Base-by-base conservation (phyloP, 106 monocot species). In the Dioscorea dumetorum region DNA sequence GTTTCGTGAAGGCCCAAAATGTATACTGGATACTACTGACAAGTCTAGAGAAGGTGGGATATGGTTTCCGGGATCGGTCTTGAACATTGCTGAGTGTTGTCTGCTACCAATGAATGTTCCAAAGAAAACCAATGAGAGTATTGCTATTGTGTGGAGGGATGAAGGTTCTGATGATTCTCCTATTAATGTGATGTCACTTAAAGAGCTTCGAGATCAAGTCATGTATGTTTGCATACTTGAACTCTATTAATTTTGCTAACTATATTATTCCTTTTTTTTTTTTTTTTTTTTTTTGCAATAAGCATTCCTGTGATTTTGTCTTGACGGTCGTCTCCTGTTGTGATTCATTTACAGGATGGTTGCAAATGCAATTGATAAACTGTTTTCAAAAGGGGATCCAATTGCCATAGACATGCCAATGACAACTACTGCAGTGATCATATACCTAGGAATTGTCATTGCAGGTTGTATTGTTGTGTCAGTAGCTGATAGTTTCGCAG, bases 361-460 rank as follows among this genome's bases (percentile, higher is more conserved):
- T 16, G 85, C 95, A 60, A 80, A 80, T 84, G 88, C 86, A 58
- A 70, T 95, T 56, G 95, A 91, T 79, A 76, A 71, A 57, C 71
- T 70, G 28, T 95, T 95, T 73, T 67, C 68, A 21, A 91, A 86
- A 64, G 95, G 86, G 68, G 95, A 95, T 80, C 75, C 78, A 64
- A 88, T 95, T 78, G 95, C 95, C 22, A 95, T 95, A 68, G 85
- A 88, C 72, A 95, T 95, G 95, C 95, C 95, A 64, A 95, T 95
- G 95, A 91, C 91, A 48, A 68, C 67, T 23, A 88, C 85, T 49
- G 95, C 95, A 33, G 91, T 95, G 63, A 80, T 88, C 70, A 91
- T 95, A 77, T 95, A 95, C 67, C 74, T 95, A 5, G 95, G 88
- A 24, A 86, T 88, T 61, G 80, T 95, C 60, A 74, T 95, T 62